These are phyloP conservation scores for Pichia cactophila DNA, from an alignment of 1,139 yeast genomes.

Conservation along the genomic window DNA sequence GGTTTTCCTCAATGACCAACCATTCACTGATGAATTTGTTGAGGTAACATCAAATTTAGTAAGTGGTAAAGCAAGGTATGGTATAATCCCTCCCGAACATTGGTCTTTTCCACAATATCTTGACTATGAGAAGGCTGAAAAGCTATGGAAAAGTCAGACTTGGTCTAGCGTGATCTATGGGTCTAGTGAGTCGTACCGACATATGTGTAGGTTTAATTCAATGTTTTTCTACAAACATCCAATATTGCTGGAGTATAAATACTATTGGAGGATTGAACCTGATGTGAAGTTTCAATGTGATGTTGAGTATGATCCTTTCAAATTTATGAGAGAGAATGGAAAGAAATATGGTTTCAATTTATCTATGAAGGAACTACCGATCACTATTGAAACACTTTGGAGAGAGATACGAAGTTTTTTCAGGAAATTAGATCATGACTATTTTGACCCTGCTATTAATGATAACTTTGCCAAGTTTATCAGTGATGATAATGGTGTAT, in stretches of 20 bases:
- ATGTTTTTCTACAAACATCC: constrained; percentile 44
- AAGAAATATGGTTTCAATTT: constrained; percentile 50
- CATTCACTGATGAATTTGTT: constrained; percentile 44
- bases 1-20: constrained; percentile 51
- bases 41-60: constrained; percentile 36
- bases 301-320: constrained; percentile 45
- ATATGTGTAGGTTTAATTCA: constrained; percentile 54
- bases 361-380: constrained; percentile 43
- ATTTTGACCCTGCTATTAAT: constrained; percentile 9
- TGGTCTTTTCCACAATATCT: constrained; percentile 71
- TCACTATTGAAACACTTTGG: constrained; percentile 48
- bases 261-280: constrained; percentile 58
- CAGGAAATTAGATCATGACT: constrained; percentile 28
- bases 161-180: constrained; percentile 43
- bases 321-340: constrained; percentile 41
- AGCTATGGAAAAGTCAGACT: constrained; percentile 39
- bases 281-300: constrained; percentile 48
- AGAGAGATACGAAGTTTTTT: constrained; percentile 35
- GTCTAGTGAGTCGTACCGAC: constrained; percentile 48
- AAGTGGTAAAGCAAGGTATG: constrained; percentile 58
- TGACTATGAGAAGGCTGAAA: constrained; percentile 49
- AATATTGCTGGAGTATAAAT: constrained; percentile 27
- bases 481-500: constrained; percentile 41
- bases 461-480: constrained; percentile 53
- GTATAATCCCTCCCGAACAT: constrained; percentile 52